phyloP scores from a whole-genome alignment of 441 rosid genomes.

The Breynia disticha region DNA sequence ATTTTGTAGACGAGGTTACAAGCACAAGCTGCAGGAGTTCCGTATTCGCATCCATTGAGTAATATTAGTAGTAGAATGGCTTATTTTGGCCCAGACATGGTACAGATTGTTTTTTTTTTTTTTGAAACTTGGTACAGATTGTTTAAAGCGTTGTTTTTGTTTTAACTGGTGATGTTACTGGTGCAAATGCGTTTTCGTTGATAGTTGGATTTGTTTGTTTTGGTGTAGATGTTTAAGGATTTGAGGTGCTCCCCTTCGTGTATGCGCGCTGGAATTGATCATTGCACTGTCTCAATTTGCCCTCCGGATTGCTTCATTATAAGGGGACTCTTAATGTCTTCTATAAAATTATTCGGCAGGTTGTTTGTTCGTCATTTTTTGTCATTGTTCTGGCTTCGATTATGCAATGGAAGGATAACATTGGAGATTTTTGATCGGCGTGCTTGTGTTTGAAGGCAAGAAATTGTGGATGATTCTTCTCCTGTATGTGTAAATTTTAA shows the following conservation, averaged over 20 bases:
- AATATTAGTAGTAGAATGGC: constrained; percentile 71
- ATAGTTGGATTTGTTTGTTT: background rate
- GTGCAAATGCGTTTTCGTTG: no score
- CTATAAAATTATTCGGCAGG: constrained; percentile 88
- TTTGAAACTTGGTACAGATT: no score
- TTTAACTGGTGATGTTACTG: no score
- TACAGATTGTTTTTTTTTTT: constrained; percentile 16
- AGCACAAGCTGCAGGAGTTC: constrained; percentile 91
- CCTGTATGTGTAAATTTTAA: no score
- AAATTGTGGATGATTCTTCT: no score
- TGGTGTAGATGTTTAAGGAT: constrained; percentile 80
- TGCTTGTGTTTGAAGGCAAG: no score
- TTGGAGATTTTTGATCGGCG: no score
- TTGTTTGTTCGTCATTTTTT: constrained; percentile 20
- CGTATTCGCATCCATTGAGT: constrained; percentile 86
- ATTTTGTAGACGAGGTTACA: constrained; percentile 91
- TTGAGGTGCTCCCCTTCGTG: constrained; percentile 93
- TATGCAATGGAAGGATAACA: no score
- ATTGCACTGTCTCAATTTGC: constrained; percentile 91
- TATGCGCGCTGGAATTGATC: constrained; percentile 90
- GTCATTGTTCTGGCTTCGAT: background rate
- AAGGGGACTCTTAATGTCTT: constrained; percentile 91
- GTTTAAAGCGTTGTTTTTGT: no score
- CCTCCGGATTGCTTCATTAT: constrained; percentile 98
- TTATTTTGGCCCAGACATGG: constrained; percentile 86